phyloP scores from a whole-genome alignment of 257 asterid species.

The Solanum corneliomulleri region DNA sequence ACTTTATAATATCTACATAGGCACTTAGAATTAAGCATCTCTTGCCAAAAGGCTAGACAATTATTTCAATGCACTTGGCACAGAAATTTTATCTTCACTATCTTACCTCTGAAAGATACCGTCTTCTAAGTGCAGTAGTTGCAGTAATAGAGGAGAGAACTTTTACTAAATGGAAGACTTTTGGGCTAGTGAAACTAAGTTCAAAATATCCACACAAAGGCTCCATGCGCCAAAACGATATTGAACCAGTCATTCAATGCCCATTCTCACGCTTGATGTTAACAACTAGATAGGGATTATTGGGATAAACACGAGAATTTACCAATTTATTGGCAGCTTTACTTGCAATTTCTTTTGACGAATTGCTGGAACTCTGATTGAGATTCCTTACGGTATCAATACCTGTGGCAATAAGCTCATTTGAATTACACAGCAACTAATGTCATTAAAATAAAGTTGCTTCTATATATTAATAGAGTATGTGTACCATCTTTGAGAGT shows the following conservation, averaged over 20 bases:
- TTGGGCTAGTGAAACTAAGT: not conserved
- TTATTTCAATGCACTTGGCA: not conserved
- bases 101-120: not conserved
- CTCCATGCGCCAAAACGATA: not conserved
- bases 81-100: not conserved
- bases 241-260: not conserved
- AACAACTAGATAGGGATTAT: not conserved
- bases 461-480: not conserved
- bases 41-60: not conserved
- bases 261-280: not conserved
- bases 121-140: not conserved
- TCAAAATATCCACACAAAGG: not conserved
- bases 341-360: slow-evolving; percentile 6
- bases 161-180: not conserved
- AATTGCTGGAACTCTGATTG: slow-evolving; percentile 7
- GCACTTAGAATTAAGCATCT: not conserved
- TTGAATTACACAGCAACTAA: not conserved
- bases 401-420: slow-evolving; percentile 12
- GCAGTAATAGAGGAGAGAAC: not conserved
- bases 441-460: not conserved
- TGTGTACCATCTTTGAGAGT: slow-evolving; percentile 10
- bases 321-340: slow-evolving; percentile 6
- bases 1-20: not conserved
- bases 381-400: not conserved
- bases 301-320: not conserved